phyloP scores from a whole-genome alignment of 805 yeast species.

The Clavispora carvajalis region DNA sequence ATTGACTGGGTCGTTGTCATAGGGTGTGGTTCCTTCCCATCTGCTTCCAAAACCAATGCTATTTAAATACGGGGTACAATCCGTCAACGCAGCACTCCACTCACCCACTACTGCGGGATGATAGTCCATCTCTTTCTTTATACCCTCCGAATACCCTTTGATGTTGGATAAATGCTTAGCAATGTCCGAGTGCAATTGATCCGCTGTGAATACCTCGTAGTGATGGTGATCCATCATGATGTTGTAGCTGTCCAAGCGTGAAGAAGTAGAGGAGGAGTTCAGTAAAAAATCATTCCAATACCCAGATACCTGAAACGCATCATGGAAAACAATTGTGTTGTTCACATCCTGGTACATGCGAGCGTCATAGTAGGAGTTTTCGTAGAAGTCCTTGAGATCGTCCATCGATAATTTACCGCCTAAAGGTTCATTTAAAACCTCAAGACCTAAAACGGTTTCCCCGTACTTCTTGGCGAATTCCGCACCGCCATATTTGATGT shows the following conservation, averaged over 20 bases:
- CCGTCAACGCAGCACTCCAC: slow-evolving; percentile 55
- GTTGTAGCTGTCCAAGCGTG: slow-evolving; percentile 25
- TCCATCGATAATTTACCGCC: slow-evolving; percentile 10
- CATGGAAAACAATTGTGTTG: slow-evolving; percentile 54
- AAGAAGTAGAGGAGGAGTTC: no score
- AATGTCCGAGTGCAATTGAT: slow-evolving; percentile 22
- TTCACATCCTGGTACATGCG: slow-evolving; percentile 24
- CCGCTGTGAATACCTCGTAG: slow-evolving; percentile 31
- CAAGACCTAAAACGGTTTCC: slow-evolving; percentile 12
- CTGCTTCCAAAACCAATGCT: slow-evolving; percentile 9
- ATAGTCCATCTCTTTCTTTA: slow-evolving; percentile 39
- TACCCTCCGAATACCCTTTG: slow-evolving; percentile 21
- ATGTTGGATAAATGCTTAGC: slow-evolving; percentile 29
- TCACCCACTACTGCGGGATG: slow-evolving; percentile 83
- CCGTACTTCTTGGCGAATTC: slow-evolving; percentile 6
- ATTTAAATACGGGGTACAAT: slow-evolving; percentile 31
- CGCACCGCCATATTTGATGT: slow-evolving; percentile 10
- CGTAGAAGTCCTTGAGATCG: slow-evolving; percentile 24
- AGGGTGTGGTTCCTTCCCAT: slow-evolving; percentile 13
- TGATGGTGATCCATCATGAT: slow-evolving; percentile 38
- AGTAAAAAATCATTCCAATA: slow-evolving; percentile 52
- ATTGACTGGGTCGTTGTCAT: slow-evolving; percentile 8
- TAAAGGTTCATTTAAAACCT: slow-evolving; percentile 15
- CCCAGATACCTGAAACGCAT: slow-evolving; percentile 54
- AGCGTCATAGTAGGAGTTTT: slow-evolving; percentile 27